Evolutionary conservation across 2,329 filamentous ascomycete genomes (phyloP).

Genomic region (Xenosphaeropsis pyriputrescens): DNA sequence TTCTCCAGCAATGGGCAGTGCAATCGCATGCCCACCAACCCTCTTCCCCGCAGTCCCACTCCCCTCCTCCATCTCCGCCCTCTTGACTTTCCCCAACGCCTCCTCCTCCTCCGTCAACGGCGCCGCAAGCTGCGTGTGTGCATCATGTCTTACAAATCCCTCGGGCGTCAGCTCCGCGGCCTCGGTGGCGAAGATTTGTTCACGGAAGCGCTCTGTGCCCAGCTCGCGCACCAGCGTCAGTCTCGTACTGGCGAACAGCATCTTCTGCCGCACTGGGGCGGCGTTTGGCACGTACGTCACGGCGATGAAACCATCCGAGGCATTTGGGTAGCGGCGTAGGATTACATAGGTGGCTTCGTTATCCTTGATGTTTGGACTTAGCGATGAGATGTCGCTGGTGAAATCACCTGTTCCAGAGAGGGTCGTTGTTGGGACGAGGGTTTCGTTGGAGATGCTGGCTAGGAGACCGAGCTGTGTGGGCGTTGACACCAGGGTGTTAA

Average conservation of each 20-base stretch:
- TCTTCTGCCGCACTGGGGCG: conserved; percentile 72
- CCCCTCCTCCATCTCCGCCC: conserved; percentile 61
- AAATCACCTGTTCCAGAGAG: conserved; percentile 43
- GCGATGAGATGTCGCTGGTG: conserved; percentile 43
- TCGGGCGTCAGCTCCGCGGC: conserved; percentile 51
- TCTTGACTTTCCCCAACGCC: conserved; percentile 55
- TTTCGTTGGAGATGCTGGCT: conserved; percentile 54
- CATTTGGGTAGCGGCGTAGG: conserved; percentile 48
- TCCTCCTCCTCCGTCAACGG: conserved; percentile 71
- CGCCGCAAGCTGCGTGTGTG: conserved; percentile 46
- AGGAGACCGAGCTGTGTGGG: conserved; percentile 53
- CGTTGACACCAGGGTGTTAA: conserved; percentile 52
- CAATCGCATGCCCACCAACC: conserved; percentile 30
- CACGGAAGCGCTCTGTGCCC: conserved; percentile 64
- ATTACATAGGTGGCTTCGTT: conserved; percentile 61
- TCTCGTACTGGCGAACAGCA: conserved; percentile 68
- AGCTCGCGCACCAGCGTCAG: conserved; percentile 64
- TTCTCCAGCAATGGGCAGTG: conserved; percentile 38
- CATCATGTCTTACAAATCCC: conserved; percentile 61
- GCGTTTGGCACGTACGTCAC: conserved; percentile 68
- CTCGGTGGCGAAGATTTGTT: conserved; percentile 59
- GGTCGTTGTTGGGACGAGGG: conserved; percentile 44
- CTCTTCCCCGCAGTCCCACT: conserved; percentile 47
- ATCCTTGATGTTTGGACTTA: conserved; percentile 48
- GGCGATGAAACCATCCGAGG: conserved; percentile 42